phyloP scores from a whole-genome alignment of 441 rosid genomes.

The Dalechampia spathulata region DNA sequence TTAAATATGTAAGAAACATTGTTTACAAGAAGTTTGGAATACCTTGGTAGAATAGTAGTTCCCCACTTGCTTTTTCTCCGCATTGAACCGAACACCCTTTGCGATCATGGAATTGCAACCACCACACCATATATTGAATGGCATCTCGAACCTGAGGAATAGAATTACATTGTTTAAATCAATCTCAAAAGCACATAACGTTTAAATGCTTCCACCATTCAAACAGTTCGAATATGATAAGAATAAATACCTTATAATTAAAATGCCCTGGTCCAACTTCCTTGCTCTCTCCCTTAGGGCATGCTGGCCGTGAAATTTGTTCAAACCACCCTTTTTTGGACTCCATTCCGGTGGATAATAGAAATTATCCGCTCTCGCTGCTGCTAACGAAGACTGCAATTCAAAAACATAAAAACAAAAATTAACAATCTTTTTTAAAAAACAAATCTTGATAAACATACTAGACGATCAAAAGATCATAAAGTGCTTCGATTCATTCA shows the following conservation, averaged over 20 bases:
- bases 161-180: no score
- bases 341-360: constrained; percentile 97
- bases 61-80: constrained; percentile 97
- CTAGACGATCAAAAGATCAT: no score
- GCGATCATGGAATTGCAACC: constrained; percentile 95
- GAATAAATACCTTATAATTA: constrained; percentile 66
- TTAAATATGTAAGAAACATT: neutral
- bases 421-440: no score
- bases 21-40: neutral
- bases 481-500: no score
- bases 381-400: constrained; percentile 87
- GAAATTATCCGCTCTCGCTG: constrained; percentile 94
- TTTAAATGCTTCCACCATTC: no score
- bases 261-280: constrained; percentile 81
- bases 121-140: constrained; percentile 90
- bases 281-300: constrained; percentile 86
- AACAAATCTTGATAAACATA: no score
- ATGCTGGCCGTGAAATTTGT: constrained; percentile 98
- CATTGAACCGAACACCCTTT: constrained; percentile 92
- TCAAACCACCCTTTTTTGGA: constrained; percentile 85
- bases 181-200: no score
- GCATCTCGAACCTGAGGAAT: constrained; percentile 96
- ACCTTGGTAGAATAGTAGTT: constrained; percentile 97
- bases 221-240: neutral
- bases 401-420: neutral